These are phyloP conservation scores for Blastosporella zonata DNA, from an alignment of 1,284 basidiomycete genomes.

Conservation along the genomic window DNA sequence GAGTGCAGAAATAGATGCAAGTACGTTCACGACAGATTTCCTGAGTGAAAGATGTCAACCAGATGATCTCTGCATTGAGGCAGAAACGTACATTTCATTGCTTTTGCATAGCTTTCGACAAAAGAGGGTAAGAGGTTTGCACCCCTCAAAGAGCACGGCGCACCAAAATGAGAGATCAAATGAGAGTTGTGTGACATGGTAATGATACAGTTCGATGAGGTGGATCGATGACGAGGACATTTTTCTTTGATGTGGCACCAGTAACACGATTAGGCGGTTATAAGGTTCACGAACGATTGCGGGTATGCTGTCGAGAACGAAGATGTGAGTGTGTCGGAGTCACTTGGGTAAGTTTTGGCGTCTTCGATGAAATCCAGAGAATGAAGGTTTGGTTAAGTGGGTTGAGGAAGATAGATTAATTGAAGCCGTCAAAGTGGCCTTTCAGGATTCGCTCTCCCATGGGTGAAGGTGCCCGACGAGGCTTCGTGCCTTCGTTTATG, in stretches of 20 bases:
- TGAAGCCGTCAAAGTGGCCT: slow-evolving; percentile 81
- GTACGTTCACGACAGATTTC: slow-evolving; percentile 1
- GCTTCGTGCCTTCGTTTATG: slow-evolving; percentile 43
- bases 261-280: slow-evolving; percentile 9
- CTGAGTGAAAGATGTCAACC: neutral
- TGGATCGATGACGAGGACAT: slow-evolving; percentile 1
- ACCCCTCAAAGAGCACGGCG: slow-evolving; percentile 4
- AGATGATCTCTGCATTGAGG: neutral
- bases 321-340: neutral
- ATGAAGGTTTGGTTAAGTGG: slow-evolving; percentile 4
- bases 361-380: neutral
- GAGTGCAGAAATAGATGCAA: neutral
- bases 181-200: slow-evolving; percentile 1
- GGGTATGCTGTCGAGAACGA: slow-evolving; percentile 35
- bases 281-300: slow-evolving; percentile 32
- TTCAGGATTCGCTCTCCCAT: slow-evolving; percentile 83
- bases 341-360: neutral
- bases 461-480: slow-evolving; percentile 71
- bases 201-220: slow-evolving; percentile 7
- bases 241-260: neutral
- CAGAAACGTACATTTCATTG: slow-evolving; percentile 6
- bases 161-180: slow-evolving; percentile 4
- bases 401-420: slow-evolving; percentile 32
- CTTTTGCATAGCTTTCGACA: slow-evolving; percentile 1
- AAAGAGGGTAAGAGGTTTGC: slow-evolving; percentile 7